Evolutionary conservation across 495 filamentous ascomycete genomes (phyloP).

Genomic region (Jackrogersella minutella): DNA sequence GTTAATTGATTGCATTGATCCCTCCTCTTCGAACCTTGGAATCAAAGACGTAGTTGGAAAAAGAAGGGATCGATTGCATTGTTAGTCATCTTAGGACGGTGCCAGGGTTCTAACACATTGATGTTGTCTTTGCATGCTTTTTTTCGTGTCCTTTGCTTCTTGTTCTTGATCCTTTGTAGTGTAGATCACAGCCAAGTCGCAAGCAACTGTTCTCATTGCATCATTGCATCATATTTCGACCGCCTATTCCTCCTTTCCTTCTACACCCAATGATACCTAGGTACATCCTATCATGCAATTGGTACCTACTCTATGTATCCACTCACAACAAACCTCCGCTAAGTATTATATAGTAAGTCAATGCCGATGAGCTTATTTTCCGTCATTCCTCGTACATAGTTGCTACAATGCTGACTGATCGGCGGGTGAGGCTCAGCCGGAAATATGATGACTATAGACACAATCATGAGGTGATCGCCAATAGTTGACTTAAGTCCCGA

Average conservation of each 20-base stretch:
- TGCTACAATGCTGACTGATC: slow-evolving; percentile 9
- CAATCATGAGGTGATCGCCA: slow-evolving; percentile 33
- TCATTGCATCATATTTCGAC: slow-evolving; percentile 25
- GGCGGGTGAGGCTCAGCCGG: slow-evolving; percentile 7
- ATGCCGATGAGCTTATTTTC: slow-evolving; percentile 32
- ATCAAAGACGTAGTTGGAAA: slow-evolving; percentile 4
- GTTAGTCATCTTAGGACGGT: slow-evolving; percentile 7
- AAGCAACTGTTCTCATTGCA: slow-evolving; percentile 36
- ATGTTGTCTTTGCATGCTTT: neutral
- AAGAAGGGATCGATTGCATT: neutral
- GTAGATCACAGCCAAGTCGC: slow-evolving; percentile 21
- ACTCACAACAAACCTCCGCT: no score
- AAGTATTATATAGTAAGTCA: no score
- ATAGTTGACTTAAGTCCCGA: slow-evolving; percentile 1
- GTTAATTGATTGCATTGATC: slow-evolving; percentile 29
- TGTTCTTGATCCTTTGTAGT: slow-evolving; percentile 17
- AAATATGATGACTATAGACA: slow-evolving; percentile 18
- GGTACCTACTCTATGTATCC: no score
- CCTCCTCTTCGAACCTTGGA: slow-evolving; percentile 1
- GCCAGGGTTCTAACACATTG: neutral
- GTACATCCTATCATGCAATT: no score
- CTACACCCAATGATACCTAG: neutral
- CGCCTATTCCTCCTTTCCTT: slow-evolving; percentile 15
- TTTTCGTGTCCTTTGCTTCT: slow-evolving; percentile 6
- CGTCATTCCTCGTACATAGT: slow-evolving; percentile 29